Base-by-base conservation (phyloP, 2,329 filamentous ascomycete species). In the Juglanconis juglandina region DNA sequence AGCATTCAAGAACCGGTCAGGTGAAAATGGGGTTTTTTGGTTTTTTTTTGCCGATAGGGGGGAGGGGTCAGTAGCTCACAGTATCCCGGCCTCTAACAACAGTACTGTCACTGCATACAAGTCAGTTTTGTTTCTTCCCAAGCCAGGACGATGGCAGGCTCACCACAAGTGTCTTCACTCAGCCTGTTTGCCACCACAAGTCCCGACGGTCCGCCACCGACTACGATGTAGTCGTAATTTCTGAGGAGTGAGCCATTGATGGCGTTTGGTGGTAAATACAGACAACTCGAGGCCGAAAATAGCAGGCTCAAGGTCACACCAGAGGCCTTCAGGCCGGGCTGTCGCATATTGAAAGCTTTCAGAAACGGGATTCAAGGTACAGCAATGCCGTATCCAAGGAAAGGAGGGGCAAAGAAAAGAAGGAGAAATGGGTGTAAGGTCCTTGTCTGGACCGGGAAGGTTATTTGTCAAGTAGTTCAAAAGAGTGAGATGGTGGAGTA, bases 131-230 rank as follows among this genome's bases (percentile, higher is more conserved):
- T 5, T 51, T 5, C 7, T 32, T 6, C 10, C 5, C 8, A 8
- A n/a, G 14, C 9, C 4, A 14, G 6, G 9, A 46, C 6, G 35
- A 9, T 5, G 4, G 3, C n/a, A 2, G 10, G 39, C 58, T 32
- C 56, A 68, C 66, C 49, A 53, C 65, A 60, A 9, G 66, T 53
- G 58, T 77, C 69, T 65, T 79, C 77, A 17, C 74, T 73, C 48
- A 82, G 68, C 4, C 77, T 68, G 32, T 74, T 74, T 32, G 76
- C 76, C 34, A 81, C 68, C 1, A 76, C 74, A 10, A 81, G 71
- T 32, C 79, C 77, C 39, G 76, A 77, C 34, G 76, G 72, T 4
- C 79, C 79, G 17, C 79, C 79, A 4, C 79, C 79, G 33, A 79
- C 70, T 46, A 81, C 69, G 14, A 80, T 67, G 55, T 74, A 76